phyloP scores from a whole-genome alignment of 2,329 filamentous ascomycete genomes.

The Talaromyces sp. region DNA sequence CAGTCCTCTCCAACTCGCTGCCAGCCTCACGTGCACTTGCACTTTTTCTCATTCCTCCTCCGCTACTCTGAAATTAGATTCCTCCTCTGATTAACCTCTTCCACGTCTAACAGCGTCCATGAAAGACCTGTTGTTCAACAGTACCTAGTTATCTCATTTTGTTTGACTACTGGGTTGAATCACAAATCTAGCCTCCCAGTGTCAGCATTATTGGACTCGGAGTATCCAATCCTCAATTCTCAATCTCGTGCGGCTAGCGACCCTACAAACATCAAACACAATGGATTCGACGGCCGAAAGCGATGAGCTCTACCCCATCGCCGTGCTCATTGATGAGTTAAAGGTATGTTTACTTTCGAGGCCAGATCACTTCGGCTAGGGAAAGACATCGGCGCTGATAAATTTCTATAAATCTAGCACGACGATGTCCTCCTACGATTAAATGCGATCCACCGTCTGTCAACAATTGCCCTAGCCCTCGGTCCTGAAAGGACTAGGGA shows the following conservation, averaged over 20 bases:
- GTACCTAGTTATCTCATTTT: slow-evolving; percentile 21
- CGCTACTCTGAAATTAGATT: background rate
- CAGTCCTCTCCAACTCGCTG: slow-evolving; percentile 28
- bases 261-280: slow-evolving; percentile 43
- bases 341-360: slow-evolving; percentile 64
- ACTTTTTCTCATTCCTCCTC: slow-evolving; percentile 1
- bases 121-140: slow-evolving; percentile 21
- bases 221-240: slow-evolving; percentile 29
- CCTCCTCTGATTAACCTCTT: slow-evolving; percentile 19
- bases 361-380: background rate
- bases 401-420: slow-evolving; percentile 57
- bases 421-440: slow-evolving; percentile 96
- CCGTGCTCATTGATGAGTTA: slow-evolving; percentile 98
- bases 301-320: slow-evolving; percentile 99
- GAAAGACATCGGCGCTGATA: background rate
- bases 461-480: slow-evolving; percentile 93
- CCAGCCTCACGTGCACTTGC: slow-evolving; percentile 27
- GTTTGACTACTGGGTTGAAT: slow-evolving; percentile 28
- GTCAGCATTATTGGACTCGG: slow-evolving; percentile 33
- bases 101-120: slow-evolving; percentile 18
- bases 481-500: slow-evolving; percentile 95
- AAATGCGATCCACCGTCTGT: slow-evolving; percentile 97
- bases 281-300: slow-evolving; percentile 92
- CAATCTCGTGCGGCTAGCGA: slow-evolving; percentile 23
- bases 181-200: slow-evolving; percentile 23